phyloP scores from a whole-genome alignment of 2,329 filamentous ascomycete genomes.

The Cylindrodendrum hubeiense region DNA sequence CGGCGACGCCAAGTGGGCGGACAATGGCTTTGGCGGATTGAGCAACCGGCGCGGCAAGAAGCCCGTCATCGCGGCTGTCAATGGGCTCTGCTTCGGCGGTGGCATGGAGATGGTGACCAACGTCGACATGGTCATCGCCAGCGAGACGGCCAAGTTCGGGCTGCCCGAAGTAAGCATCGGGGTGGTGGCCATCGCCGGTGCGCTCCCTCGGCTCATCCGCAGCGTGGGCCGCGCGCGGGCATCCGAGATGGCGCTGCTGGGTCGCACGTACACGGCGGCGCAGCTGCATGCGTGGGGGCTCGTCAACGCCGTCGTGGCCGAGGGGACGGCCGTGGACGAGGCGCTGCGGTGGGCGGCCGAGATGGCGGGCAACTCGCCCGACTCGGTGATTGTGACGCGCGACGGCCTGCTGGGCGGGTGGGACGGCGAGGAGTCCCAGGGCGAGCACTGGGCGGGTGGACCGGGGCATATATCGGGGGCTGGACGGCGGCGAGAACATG shows the following conservation, averaged over 20 bases:
- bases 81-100: conserved; percentile 79
- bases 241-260: conserved; percentile 77
- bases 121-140: conserved; percentile 76
- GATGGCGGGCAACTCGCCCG: conserved; percentile 77
- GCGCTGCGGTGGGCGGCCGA: conserved; percentile 72
- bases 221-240: conserved; percentile 76
- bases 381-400: conserved; percentile 80
- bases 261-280: conserved; percentile 67
- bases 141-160: conserved; percentile 67
- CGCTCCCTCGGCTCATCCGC: conserved; percentile 73
- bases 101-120: conserved; percentile 82
- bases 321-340: conserved; percentile 58
- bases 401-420: conserved; percentile 79
- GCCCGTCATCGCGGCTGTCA: conserved; percentile 80
- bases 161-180: conserved; percentile 79
- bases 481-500: conserved; percentile 79
- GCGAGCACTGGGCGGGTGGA: conserved; percentile 69
- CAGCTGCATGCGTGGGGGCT: conserved; percentile 76
- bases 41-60: conserved; percentile 76
- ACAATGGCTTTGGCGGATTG: conserved; percentile 70
- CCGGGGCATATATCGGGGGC: conserved; percentile 68
- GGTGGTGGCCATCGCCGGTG: conserved; percentile 77
- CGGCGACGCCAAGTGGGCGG: conserved; percentile 59
- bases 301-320: conserved; percentile 73
- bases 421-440: conserved; percentile 76